Base-by-base conservation (phyloP, 108 stramenopile genomes). In the Halocafeteria seosinensis region DNA sequence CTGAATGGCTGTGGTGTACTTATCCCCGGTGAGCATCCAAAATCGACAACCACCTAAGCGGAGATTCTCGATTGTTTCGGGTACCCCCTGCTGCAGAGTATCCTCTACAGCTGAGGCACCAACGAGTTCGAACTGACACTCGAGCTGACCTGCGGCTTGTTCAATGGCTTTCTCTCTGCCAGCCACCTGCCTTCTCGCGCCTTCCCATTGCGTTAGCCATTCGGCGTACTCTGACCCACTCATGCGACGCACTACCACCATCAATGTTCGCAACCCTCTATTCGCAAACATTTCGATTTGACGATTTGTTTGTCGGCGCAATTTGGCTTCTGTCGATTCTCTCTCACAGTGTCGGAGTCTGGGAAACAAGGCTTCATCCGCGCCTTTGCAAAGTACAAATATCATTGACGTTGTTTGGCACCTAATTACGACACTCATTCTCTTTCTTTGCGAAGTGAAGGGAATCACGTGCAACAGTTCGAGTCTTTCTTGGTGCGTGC, bases 131-230 rank as follows among this genome's bases (percentile, higher is more conserved):
- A 77, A 66, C 25, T 71, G 37, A 1, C 28, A 27, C 50, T 77
- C 77, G 12, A 70, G 71, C 11, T 66, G 29, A 38, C 31, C 73
- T 36, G 70, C 76, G 38, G 67, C 76, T 28, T 63, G 69, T 11
- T 68, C 71, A 35, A 73, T 34, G 33, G 51, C 34, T 36, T 64
- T 72, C 11, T 33, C 38, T 6, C 74, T 38, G 58, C 87, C 76
- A 38, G 82, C 78, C 34, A 92, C 77, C 13, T 87, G 60, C 84
- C 32, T 38, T 50, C 68, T 65, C 0, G 90, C 87, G 30, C 78
- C 75, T 34, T 84, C 83, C 62, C 70, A 84, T 34, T 71, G 61
- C 31, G 67, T 63, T 17, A 89, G 62, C 95, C 92, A 96, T 32
- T 67, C 72, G 1, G 58, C 67, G 71, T 79, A 85, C 71, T 87